Base-by-base conservation (phyloP, 2,329 filamentous ascomycete genomes). In the Zymoseptoria passerinii region DNA sequence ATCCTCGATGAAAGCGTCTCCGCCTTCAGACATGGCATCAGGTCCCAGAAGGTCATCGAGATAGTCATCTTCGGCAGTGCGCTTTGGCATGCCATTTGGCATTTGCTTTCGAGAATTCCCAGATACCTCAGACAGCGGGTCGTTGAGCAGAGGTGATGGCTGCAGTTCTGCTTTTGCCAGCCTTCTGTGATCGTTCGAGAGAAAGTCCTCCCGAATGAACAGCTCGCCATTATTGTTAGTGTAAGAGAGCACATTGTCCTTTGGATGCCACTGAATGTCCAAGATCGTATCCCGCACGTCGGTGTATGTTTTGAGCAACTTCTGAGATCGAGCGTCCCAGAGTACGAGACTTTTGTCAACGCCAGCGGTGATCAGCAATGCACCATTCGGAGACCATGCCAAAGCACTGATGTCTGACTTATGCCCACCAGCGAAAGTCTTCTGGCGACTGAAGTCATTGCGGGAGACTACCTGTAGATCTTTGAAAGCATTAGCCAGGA, bases 311-410 rank as follows among this genome's bases (percentile, higher is more conserved):
- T 88, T 85, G 57, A 97, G 75, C 35, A 95, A 81, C 54, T 83
- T 89, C 73, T 96, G 92, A 1, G 89, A 90, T 72, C 88, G 91
- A 1, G 89, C 87, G 69, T 96, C 90, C 94, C 95, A 99, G 2
- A 99, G 77, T 27, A 88, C 72, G 3, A 95, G 75, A 70, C 84
- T 89, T 19, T 81, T 76, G 64, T 81, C 77, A 35, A 78, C 74
- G n/a, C 78, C 80, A 4, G 81, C 80, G 18, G 80, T 83, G 16
- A 86, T 90, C 20, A 99, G 79, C 67, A 99, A 79, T 1, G 92
- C 89, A 48, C 94, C 94, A 70, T 99, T 99, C 1, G 91, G 90
- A 13, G 92, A 96, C 94, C 94, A 99, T 40, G 89, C 85, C 40
- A 95, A 76, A 2, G 92, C 88, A 0, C 90, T 96, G 59, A 99